Base-by-base conservation (phyloP, 139 green algal genomes). In the Penium margaritaceum region DNA sequence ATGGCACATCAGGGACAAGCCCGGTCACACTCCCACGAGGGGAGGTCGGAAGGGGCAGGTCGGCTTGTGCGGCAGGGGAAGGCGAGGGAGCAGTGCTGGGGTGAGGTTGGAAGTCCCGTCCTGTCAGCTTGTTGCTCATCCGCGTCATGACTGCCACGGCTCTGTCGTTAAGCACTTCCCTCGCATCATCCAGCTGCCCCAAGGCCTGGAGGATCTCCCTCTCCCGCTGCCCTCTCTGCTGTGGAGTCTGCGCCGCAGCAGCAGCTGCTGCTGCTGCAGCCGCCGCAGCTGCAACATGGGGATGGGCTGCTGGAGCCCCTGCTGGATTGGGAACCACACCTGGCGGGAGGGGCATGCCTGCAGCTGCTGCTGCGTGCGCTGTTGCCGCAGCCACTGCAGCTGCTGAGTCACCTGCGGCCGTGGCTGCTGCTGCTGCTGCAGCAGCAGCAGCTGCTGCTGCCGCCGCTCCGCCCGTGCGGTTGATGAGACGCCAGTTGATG, bases 401-500 rank as follows among this genome's bases (percentile, higher is more conserved):
- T 44, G 24, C 55, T 12, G 9, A n/a, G 17, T 27, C 61, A n/a
- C 32, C 58, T 66, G 58, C 33, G 24, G 27, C 33, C 21, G 55
- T 36, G 2, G 21, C 34, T 71, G 63, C 63, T 70, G 65, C n/a
- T n/a, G n/a, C n/a, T n/a, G n/a, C n/a, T 33, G 51, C 24, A 21
- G 19, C 63, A 35, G 36, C 63, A 6, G 12, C 30, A 9, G 32
- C 24, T 5, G 58, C 57, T 14, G 57, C 33, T 4, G 58, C 38
- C 0, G 19, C 27, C 35, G 61, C 29, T 24, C n/a, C 19, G 54
- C 41, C 41, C 32, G n/a, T 53, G 41, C 70, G 64, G 51, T 80
- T 80, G 43, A 95, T 83, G 36, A 99, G 86, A 39, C 94, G 79
- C 94, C 94, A 99, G 86, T 99, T 98, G 86, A 99, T 99, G 66